Evolutionary conservation across 345 rosid species (phyloP), one percentile per base, ranked within the genome.

Genomic region (Eucalyptus cladocalyx): DNA sequence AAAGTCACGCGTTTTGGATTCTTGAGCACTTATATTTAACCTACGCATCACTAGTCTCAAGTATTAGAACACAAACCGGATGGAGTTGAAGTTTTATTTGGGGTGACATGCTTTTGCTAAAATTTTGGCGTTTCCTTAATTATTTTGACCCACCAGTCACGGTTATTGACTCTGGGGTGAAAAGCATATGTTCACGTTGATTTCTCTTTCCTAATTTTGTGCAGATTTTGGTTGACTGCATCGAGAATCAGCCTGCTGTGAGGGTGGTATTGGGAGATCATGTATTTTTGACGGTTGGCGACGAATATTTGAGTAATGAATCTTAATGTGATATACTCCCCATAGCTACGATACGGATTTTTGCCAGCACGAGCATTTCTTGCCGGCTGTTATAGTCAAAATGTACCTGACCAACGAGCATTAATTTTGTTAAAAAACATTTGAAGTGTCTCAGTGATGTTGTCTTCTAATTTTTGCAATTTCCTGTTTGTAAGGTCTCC

Each of bases 221-320:
- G 90, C 95, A 96, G 99, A 91, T 96, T 34, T 88, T 80, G 56
- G 94, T 96, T 17, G 90, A 90, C 89, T 92, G 93, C 94, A 90
- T 97, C 12, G 98, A 95, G 51, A 93, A 94, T 32, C 89, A 91
- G 89, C 97, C 98, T 48, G 80, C 89, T 3, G 94, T 91, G 80
- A 93, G 89, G 42, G 90, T 97, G 89, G 91, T 72, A 28, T 90
- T 94, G 24, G 99, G 96, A 86, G 90, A 94, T 65, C 97, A 96
- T 53, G 89, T 96, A 5, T 94, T 93, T 89, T 92, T 98, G 90
- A 92, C 94, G 1, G 94, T 91, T 5, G 95, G 97, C 4, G 97
- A 97, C 60, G 91, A 91, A 86, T 89, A 87, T 50, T 90, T 88
- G 88, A 91, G 91, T 62, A 72, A 89, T 32, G 89, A 86, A 87